A percentile compares a stretch with the other conserved stretches of the same genome.
Conservation (phyloP, 805 yeast genomes). For the Diddensiella santjacobensis region DNA sequence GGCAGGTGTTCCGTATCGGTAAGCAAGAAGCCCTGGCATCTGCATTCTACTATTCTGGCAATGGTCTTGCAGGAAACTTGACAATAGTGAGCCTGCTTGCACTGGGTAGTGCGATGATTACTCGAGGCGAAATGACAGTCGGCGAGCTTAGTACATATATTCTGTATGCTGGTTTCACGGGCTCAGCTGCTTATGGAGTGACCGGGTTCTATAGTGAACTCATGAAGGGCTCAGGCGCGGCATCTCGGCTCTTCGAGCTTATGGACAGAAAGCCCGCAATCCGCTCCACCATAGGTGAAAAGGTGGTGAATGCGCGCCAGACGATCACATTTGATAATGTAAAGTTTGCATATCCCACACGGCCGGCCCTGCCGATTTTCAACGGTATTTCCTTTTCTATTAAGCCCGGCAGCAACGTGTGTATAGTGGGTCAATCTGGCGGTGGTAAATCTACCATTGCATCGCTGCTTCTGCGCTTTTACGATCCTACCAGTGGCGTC, state of each 20-base stretch:
- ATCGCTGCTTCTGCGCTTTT: constrained; percentile 73
- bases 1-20: constrained; percentile 62
- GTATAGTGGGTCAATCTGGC: constrained; percentile 96
- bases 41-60: constrained; percentile 72
- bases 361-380: constrained; percentile 69
- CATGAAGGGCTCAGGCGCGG: constrained; percentile 97
- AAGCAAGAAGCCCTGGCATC: constrained; percentile 74
- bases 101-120: constrained; percentile 79
- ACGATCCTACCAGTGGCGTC: constrained; percentile 68
- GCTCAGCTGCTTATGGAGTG: constrained; percentile 85
- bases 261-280: constrained; percentile 74
- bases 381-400: constrained; percentile 55
- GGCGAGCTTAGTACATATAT: constrained; percentile 91
- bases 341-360: constrained; percentile 75
- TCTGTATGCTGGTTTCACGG: constrained; percentile 94
- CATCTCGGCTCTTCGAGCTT: constrained; percentile 83
- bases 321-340: constrained; percentile 61
- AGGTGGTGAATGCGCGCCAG: constrained; percentile 35
- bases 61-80: constrained; percentile 80
- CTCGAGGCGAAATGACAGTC: constrained; percentile 67
- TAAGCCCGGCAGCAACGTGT: constrained; percentile 78
- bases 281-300: constrained; percentile 58
- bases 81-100: constrained; percentile 73
- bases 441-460: constrained; percentile 91
- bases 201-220: constrained; percentile 89